Conservation (phyloP, 331 rosid genomes). For the Rhamnella rubrinervis region DNA sequence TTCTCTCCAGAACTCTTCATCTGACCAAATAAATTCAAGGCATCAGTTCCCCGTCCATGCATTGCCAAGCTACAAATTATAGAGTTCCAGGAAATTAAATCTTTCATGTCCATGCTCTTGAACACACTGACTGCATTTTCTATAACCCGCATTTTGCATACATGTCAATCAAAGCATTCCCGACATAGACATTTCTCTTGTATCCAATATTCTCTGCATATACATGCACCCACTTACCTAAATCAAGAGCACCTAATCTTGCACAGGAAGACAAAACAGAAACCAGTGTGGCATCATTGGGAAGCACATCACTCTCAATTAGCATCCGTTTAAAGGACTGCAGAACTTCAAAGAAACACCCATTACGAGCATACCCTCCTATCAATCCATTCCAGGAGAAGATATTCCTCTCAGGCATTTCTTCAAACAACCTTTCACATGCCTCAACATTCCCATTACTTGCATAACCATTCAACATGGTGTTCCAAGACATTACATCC, state of each 20-base stretch:
- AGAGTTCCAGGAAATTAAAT: conserved; percentile 71
- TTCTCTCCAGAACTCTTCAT: conserved; percentile 40
- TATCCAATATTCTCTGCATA: conserved; percentile 39
- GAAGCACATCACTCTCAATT: conserved; percentile 32
- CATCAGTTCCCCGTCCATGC: conserved; percentile 41
- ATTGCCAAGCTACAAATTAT: conserved; percentile 60
- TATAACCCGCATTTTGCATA: conserved; percentile 76
- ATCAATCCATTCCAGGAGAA: conserved; percentile 56
- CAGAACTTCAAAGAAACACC: conserved; percentile 32
- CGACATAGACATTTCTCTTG: conserved; percentile 45
- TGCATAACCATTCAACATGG: conserved; percentile 67
- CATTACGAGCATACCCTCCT: conserved; percentile 37
- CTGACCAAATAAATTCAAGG: conserved; percentile 35
- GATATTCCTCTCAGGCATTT: conserved; percentile 45
- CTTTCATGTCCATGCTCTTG: conserved; percentile 46
- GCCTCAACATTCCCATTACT: conserved; percentile 33
- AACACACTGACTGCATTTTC: conserved; percentile 56
- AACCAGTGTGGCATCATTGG: conserved; percentile 47
- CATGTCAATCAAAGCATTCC: conserved; percentile 76
- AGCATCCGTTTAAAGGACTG: conserved; percentile 47
- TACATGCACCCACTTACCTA: conserved; percentile 48
- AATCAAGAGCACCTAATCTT: conserved; percentile 52
- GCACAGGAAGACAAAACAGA: conserved; percentile 42
- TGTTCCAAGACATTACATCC: conserved; percentile 73
- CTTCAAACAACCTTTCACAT: conserved; percentile 39